Base-by-base conservation (phyloP, 1,284 basidiomycete species). In the Phenoliferia sp. region DNA sequence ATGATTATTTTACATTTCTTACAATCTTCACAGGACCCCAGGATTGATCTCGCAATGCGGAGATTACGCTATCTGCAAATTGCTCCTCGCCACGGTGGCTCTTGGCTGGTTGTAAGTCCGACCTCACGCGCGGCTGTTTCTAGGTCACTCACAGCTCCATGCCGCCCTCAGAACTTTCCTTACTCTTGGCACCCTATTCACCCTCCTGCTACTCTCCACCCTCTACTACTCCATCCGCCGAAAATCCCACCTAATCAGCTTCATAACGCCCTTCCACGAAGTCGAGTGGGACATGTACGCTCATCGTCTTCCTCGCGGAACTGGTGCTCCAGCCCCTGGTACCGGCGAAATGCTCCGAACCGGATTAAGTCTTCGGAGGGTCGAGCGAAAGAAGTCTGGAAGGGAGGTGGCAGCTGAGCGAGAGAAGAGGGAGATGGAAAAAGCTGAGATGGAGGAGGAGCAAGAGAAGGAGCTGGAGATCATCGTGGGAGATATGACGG, bases 281-380 rank as follows among this genome's bases (percentile, higher is more conserved):
- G 64, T 72, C 59, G 67, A 72, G 34, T 72, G 70, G 70, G 61
- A 64, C 54, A 61, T 63, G n/a, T 72, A 72, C 62, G 50, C 65
- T 0, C 59, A 62, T 26, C 68, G 70, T 6, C 68, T 52, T 6
- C 48, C 48, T 6, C 48, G 48, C 48, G 48, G 48, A 22, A 52
- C 48, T 19, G 48, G 48, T 26, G 48, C 48, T 19, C 48, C 48
- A 26, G 9, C 48, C 22, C 48, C 28, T 26, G 28, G 7, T 6
- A 19, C 22, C 48, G 48, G 48, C 9, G 28, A n/a, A 26, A 52
- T 19, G 9, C 22, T 52, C 48, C 22, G 28, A 26, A 19, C 22
- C 17, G 48, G 48, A 26, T 26, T 52, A 6, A 52, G 48, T 26
- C 48, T 52, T 26, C 22, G 28, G 48, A 52, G 5, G 48, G 48